Conservation (phyloP, 2,329 filamentous ascomycete genomes). For the Fusarium sp. region DNA sequence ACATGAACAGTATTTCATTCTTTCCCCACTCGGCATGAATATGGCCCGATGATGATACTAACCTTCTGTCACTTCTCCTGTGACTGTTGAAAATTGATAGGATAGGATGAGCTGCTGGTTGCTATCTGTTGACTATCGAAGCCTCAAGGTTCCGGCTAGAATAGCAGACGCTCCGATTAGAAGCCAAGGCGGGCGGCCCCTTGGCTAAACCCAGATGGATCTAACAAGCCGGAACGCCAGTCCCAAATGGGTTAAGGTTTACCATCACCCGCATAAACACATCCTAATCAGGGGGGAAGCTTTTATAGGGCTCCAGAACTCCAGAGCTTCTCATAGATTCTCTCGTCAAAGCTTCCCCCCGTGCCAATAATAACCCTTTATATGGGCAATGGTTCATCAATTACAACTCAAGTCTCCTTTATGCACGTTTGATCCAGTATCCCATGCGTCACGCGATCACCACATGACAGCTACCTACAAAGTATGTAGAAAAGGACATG, state of each 20-base stretch:
- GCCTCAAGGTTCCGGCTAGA: constrained; percentile 6
- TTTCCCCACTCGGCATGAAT: not conserved
- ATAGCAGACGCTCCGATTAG: not conserved
- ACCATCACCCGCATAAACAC: constrained; percentile 22
- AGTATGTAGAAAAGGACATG: not conserved
- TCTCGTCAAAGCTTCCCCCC: not conserved
- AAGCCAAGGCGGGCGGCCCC: constrained; percentile 40
- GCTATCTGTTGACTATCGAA: not conserved
- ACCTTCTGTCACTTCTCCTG: not conserved
- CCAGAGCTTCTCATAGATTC: not conserved
- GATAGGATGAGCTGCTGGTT: not conserved
- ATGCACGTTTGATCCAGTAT: not conserved
- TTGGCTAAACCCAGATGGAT: constrained; percentile 38
- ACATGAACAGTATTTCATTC: not conserved
- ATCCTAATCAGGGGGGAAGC: constrained; percentile 39
- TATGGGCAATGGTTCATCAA: not conserved
- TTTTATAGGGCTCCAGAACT: not conserved
- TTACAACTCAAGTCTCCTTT: not conserved
- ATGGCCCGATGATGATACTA: not conserved
- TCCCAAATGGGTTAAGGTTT: constrained; percentile 28
- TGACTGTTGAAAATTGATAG: not conserved
- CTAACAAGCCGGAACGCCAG: constrained; percentile 18
- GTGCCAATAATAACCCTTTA: not conserved
- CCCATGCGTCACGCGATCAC: not conserved
- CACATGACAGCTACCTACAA: not conserved